Percentiles rank a stretch among this genome's conserved stretches.
Conservation (phyloP, 352 stramenopile species). For the Globisporangium paroecandrum region DNA sequence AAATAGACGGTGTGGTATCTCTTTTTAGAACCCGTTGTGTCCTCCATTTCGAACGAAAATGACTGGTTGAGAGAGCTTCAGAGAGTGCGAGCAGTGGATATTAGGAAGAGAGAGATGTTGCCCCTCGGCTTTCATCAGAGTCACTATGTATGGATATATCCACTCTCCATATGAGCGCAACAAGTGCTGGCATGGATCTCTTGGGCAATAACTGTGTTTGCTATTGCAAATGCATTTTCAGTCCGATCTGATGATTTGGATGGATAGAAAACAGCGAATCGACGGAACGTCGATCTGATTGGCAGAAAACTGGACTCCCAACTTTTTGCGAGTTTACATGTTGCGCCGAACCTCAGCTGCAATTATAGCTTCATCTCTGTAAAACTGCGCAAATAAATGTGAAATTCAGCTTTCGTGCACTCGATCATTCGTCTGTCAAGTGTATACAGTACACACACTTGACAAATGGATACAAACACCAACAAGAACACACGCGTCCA, state of each 20-base stretch:
- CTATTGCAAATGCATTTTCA: neutral
- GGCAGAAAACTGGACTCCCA: neutral
- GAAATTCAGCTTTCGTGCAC: neutral
- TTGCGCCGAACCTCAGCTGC: neutral
- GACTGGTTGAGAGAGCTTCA: neutral
- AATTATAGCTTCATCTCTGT: neutral
- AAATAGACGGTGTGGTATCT: neutral
- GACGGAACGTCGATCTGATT: neutral
- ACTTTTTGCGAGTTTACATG: neutral
- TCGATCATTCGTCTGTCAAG: neutral
- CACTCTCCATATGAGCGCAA: no score
- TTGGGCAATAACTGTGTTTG: no score
- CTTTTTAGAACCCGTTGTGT: neutral
- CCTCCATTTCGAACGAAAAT: neutral
- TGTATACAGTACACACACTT: no score
- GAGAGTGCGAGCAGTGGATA: neutral
- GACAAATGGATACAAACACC: no score
- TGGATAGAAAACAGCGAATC: neutral
- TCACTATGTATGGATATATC: no score
- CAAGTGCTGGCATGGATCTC: no score
- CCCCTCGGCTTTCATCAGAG: no score
- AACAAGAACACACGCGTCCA: no score
- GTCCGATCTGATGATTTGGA: neutral
- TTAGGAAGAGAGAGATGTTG: no score
- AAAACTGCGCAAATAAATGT: neutral